phyloP scores from a whole-genome alignment of 768 basidiomycete species.

The Imleria badia region DNA sequence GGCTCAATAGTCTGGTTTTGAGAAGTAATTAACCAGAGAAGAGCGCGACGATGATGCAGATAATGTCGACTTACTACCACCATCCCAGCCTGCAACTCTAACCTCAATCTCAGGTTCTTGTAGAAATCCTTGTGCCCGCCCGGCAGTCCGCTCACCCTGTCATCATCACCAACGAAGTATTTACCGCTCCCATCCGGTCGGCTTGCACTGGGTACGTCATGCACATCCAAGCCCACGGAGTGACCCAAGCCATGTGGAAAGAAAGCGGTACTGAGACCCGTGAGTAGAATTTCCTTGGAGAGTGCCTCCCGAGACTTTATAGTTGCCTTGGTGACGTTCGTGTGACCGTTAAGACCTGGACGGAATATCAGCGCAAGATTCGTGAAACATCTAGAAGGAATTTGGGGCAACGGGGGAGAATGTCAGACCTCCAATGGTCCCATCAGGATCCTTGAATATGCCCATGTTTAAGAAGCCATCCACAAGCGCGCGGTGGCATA shows the following conservation, averaged over 20 bases:
- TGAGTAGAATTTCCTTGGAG: constrained; percentile 60
- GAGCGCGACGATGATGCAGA: background rate
- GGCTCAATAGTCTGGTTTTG: constrained; percentile 79
- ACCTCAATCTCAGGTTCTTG: constrained; percentile 73
- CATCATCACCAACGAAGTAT: constrained; percentile 71
- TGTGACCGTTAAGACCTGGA: constrained; percentile 5
- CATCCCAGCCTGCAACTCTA: constrained; percentile 76
- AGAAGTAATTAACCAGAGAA: background rate
- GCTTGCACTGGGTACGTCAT: constrained; percentile 84
- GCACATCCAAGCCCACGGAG: constrained; percentile 90
- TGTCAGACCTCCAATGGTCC: constrained; percentile 5
- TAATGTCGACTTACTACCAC: constrained; percentile 65
- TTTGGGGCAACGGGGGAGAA: background rate
- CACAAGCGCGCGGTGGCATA: constrained; percentile 81
- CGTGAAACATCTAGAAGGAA: background rate
- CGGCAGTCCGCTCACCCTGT: constrained; percentile 61
- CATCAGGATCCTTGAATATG: constrained; percentile 75
- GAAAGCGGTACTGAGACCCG: constrained; percentile 80
- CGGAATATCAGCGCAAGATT: background rate
- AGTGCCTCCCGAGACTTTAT: constrained; percentile 17
- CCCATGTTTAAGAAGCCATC: constrained; percentile 80
- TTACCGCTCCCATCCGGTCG: constrained; percentile 61
- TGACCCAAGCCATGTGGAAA: constrained; percentile 95
- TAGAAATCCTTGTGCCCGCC: constrained; percentile 69
- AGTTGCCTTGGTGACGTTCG: background rate